These are phyloP conservation scores for Plantago elongata DNA, from an alignment of 257 asterid genomes.

Conservation along the genomic window DNA sequence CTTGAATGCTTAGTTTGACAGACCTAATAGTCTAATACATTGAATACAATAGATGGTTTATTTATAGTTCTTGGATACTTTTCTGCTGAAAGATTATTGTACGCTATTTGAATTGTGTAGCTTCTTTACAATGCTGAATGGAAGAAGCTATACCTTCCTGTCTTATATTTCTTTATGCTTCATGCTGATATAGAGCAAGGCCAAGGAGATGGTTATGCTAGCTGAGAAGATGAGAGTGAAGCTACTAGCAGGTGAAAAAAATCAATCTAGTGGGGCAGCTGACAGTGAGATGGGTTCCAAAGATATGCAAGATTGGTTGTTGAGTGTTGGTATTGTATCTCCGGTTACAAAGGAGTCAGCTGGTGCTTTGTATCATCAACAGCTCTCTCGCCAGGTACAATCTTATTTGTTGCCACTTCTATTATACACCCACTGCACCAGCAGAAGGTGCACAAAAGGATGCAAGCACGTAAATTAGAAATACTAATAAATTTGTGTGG, in stretches of 20 bases:
- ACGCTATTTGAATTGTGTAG: background rate
- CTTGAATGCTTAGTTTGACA: conserved; percentile 11
- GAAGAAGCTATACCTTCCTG: conserved; percentile 1
- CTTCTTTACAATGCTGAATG: background rate
- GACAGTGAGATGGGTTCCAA: conserved; percentile 90
- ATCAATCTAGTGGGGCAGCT: conserved; percentile 50
- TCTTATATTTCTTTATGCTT: conserved; percentile 13
- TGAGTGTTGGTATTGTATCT: conserved; percentile 93
- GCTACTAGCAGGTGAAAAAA: conserved; percentile 78
- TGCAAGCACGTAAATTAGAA: too few species aligned
- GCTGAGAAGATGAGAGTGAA: conserved; percentile 96
- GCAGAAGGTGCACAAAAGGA: too few species aligned
- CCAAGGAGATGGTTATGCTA: conserved; percentile 94
- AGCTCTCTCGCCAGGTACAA: conserved; percentile 87
- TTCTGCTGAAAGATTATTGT: conserved; percentile 2
- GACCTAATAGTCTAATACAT: background rate
- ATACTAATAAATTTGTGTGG: too few species aligned
- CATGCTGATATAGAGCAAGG: conserved; percentile 52
- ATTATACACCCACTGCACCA: background rate
- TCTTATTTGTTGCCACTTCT: conserved; percentile 10
- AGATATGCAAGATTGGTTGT: conserved; percentile 94
- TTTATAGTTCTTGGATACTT: background rate
- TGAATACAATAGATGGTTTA: background rate
- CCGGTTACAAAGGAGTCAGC: conserved; percentile 99
- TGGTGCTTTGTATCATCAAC: conserved; percentile 98